Percentiles rank a stretch among this genome's conserved stretches.
These are phyloP conservation scores for Hericium alpestre DNA, from an alignment of 768 basidiomycete genomes.

Conservation along the genomic window DNA sequence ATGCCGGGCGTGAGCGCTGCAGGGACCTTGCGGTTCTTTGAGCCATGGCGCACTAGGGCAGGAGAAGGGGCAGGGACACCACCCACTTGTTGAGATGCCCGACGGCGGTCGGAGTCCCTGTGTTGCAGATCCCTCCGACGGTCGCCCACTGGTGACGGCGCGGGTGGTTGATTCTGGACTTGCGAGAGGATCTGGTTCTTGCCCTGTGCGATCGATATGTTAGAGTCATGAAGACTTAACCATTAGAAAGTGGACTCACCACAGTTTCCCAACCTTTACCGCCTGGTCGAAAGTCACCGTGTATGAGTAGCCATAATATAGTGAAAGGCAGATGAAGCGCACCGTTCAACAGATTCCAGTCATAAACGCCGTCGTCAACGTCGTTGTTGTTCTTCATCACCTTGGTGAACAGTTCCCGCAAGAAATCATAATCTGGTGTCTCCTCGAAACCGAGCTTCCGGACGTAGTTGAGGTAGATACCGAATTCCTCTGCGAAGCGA, in stretches of 20 bases:
- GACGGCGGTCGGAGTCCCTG: conserved; percentile 53
- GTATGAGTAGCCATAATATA: neutral
- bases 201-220: conserved; percentile 26
- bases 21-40: conserved; percentile 58
- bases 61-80: conserved; percentile 63
- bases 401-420: conserved; percentile 90
- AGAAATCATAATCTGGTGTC: conserved; percentile 96
- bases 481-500: conserved; percentile 74
- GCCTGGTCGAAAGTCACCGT: conserved; percentile 29
- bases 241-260: neutral
- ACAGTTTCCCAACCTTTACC: conserved; percentile 92
- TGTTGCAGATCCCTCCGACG: conserved; percentile 46
- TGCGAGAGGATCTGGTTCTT: conserved; percentile 58
- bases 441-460: conserved; percentile 98
- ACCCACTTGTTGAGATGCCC: conserved; percentile 47
- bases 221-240: neutral
- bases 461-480: conserved; percentile 97
- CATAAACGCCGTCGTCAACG: conserved; percentile 85
- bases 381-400: conserved; percentile 88
- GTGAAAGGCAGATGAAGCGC: conserved; percentile 10
- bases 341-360: conserved; percentile 94
- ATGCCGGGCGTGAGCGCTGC: conserved; percentile 46
- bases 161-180: conserved; percentile 44
- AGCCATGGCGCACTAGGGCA: conserved; percentile 66
- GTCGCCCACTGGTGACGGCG: conserved; percentile 34